Evolutionary conservation across 2,329 filamentous ascomycete species (phyloP).

Genomic region (Sporothrix curviconia): DNA sequence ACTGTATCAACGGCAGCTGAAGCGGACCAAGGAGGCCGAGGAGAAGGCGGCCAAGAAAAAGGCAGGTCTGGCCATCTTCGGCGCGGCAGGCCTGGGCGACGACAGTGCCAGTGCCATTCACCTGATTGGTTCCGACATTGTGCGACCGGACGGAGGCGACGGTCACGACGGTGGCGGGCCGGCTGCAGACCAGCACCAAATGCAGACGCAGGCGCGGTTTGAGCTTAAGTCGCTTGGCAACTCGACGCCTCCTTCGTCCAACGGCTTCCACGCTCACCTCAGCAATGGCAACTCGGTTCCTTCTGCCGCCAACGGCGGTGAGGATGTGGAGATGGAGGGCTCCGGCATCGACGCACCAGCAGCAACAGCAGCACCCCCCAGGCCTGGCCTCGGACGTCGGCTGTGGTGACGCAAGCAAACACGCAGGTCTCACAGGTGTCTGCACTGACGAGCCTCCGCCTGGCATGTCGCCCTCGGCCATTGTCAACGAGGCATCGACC

Average conservation of each 20-base stretch:
- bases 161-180: neutral
- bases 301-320: conserved; percentile 34
- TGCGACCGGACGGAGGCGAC: neutral
- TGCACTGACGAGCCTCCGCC: conserved; percentile 48
- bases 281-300: conserved; percentile 52
- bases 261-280: conserved; percentile 45
- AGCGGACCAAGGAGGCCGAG: conserved; percentile 53
- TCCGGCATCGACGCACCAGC: conserved; percentile 38
- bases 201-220: conserved; percentile 38
- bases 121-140: conserved; percentile 15
- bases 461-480: conserved; percentile 51
- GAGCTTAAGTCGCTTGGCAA: conserved; percentile 36
- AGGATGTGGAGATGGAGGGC: conserved; percentile 58
- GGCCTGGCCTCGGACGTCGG: conserved; percentile 31
- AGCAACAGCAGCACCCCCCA: conserved; percentile 31
- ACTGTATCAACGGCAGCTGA: conserved; percentile 66
- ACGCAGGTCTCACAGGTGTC: conserved; percentile 61
- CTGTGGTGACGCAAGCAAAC: conserved; percentile 36
- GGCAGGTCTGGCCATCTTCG: conserved; percentile 50
- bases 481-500: conserved; percentile 80
- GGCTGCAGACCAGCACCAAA: conserved; percentile 31
- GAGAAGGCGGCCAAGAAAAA: conserved; percentile 58
- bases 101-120: neutral
- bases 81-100: conserved; percentile 20
- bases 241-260: conserved; percentile 33